phyloP scores from a whole-genome alignment of 352 stramenopile genomes.

The Phytophthora hibernalis region DNA sequence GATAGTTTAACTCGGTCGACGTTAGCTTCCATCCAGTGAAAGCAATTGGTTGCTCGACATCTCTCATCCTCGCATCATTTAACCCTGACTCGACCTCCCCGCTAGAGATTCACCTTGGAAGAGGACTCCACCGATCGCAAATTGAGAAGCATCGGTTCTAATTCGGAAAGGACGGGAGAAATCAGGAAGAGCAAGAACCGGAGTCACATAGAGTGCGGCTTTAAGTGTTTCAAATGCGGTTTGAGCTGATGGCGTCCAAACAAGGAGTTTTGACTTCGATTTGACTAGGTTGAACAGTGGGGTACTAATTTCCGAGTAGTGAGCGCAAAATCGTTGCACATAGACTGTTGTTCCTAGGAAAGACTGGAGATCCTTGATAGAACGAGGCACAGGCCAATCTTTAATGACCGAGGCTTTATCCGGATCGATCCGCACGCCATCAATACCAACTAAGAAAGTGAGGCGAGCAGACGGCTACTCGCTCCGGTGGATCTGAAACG shows the following conservation, averaged over 20 bases:
- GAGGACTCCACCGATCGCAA: conserved; percentile 15
- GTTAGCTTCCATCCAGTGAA: too few relatives aligned
- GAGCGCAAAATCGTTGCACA: background rate
- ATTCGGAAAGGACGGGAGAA: conserved; percentile 11
- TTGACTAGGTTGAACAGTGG: conserved; percentile 12
- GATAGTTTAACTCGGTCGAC: conserved; percentile 24
- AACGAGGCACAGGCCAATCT: background rate
- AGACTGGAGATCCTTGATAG: conserved; percentile 7
- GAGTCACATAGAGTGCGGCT: background rate
- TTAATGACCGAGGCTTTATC: conserved; percentile 6
- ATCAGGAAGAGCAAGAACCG: background rate
- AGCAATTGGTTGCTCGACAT: conserved; percentile 5
- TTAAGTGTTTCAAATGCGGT: conserved; percentile 5
- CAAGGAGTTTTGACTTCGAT: conserved; percentile 5
- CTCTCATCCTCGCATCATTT: background rate
- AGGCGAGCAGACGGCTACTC: too few relatives aligned
- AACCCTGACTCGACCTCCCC: conserved; percentile 3
- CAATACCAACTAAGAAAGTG: conserved; percentile 6
- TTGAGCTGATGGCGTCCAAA: conserved; percentile 1
- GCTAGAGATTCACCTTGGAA: background rate
- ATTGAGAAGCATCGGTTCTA: conserved; percentile 5
- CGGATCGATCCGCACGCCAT: conserved; percentile 8
- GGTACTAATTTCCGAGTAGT: conserved; percentile 7
- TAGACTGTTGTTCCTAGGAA: conserved; percentile 5
- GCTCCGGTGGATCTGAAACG: too few relatives aligned